Evolutionary conservation across 1,284 basidiomycete genomes (phyloP).

Genomic region (Porodaedalea pini): DNA sequence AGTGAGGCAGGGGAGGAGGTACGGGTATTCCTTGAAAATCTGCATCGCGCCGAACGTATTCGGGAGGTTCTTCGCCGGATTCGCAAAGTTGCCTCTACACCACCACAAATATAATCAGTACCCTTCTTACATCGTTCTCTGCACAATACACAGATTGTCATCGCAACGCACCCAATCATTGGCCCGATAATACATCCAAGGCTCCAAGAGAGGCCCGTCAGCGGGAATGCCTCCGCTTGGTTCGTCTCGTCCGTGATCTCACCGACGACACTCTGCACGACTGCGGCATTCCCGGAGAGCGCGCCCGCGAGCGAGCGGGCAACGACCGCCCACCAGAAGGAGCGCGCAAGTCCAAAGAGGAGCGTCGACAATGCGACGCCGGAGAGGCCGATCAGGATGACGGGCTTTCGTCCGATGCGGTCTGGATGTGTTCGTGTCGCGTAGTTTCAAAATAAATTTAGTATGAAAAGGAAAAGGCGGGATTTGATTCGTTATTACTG

Average conservation of each 20-base stretch:
- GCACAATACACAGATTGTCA: too few relatives aligned
- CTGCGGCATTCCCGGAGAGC: conserved; percentile 28
- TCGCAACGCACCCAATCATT: conserved; percentile 19
- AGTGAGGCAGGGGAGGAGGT: conserved; percentile 28
- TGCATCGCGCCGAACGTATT: conserved; percentile 22
- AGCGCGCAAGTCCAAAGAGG: conserved; percentile 29
- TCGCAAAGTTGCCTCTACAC: conserved; percentile 19
- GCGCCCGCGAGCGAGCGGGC: conserved; percentile 28
- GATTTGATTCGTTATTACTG: not conserved
- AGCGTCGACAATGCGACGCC: conserved; percentile 29
- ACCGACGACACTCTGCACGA: conserved; percentile 24
- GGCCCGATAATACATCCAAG: conserved; percentile 24
- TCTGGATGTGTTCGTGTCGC: conserved; percentile 21
- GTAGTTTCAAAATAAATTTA: not conserved
- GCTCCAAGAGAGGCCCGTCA: conserved; percentile 25
- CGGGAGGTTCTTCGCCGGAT: conserved; percentile 23
- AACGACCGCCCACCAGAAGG: conserved; percentile 25
- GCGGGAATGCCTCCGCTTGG: conserved; percentile 26
- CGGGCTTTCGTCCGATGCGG: conserved; percentile 30
- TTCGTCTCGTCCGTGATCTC: conserved; percentile 30
- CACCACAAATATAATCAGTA: conserved; percentile 7
- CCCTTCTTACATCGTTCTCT: not conserved
- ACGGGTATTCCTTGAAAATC: conserved; percentile 26
- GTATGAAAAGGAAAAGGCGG: too few relatives aligned
- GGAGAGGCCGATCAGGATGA: conserved; percentile 29